Percentiles rank a stretch among this genome's conserved stretches.
Conservation (phyloP, 345 rosid species). For the Psidium guajava region DNA sequence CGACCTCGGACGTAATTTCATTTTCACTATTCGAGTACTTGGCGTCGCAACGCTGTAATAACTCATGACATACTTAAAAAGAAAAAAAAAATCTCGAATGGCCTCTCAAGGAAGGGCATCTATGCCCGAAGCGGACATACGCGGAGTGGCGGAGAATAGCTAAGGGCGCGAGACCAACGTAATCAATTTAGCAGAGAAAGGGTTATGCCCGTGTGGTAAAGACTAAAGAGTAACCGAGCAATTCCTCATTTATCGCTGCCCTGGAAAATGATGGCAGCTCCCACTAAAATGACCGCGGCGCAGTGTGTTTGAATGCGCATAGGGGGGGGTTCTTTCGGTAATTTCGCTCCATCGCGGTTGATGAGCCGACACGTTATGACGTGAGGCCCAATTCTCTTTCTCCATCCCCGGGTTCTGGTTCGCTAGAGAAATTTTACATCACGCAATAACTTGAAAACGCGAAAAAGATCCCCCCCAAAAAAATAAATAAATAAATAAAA, state of each 20-base stretch:
- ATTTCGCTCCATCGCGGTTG: background rate
- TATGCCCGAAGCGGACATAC: no score
- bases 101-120: no score
- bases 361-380: background rate
- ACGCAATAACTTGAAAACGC: background rate
- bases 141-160: background rate
- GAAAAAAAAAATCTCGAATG: no score
- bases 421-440: background rate
- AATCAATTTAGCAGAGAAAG: background rate
- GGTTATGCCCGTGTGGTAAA: background rate
- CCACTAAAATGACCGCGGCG: background rate
- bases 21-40: no score
- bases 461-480: background rate
- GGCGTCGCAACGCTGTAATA: no score
- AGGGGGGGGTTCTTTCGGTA: background rate
- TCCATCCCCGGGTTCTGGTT: background rate
- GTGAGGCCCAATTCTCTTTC: background rate
- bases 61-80: no score
- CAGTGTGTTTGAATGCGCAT: background rate
- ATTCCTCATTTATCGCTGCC: no score
- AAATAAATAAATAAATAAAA: no score
- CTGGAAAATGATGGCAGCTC: background rate
- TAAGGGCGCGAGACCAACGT: background rate
- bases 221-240: no score
- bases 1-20: no score